A percentile compares a stretch with the other conserved stretches of the same genome.
Evolutionary conservation across 352 stramenopile species (phyloP).

Genomic region (Globisporangium viniferum): DNA sequence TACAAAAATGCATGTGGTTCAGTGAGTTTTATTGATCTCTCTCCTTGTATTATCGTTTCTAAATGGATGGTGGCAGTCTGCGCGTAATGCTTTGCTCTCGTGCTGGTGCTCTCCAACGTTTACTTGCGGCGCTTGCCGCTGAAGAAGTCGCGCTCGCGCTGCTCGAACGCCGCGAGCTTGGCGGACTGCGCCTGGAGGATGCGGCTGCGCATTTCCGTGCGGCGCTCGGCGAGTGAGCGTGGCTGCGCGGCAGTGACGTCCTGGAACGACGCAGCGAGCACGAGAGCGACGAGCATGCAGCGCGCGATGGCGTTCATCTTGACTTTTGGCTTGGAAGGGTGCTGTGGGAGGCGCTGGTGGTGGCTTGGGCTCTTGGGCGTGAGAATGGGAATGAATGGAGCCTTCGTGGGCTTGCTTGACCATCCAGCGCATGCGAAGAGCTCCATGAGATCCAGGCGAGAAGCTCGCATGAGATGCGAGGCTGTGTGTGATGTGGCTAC

Average conservation of each 20-base stretch:
- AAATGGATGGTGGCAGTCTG: too few relatives aligned
- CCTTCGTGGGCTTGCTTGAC: not conserved
- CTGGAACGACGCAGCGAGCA: conserved; percentile 12
- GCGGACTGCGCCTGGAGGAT: conserved; percentile 20
- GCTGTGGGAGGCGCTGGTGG: not conserved
- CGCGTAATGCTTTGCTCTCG: too few relatives aligned
- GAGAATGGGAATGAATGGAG: conserved; percentile 9
- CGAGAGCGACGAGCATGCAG: conserved; percentile 15
- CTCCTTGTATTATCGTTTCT: too few relatives aligned
- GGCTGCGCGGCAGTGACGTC: conserved; percentile 9
- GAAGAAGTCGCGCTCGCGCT: conserved; percentile 24
- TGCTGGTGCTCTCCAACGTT: not conserved
- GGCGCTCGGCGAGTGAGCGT: conserved; percentile 21
- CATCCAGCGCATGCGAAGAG: not conserved
- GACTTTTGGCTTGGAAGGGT: not conserved
- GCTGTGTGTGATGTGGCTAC: not conserved
- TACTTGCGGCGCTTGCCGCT: conserved; percentile 22
- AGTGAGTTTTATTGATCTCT: too few relatives aligned
- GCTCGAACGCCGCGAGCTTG: conserved; percentile 21
- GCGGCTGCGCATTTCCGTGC: conserved; percentile 18
- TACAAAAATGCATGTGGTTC: too few relatives aligned
- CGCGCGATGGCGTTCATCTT: conserved; percentile 16
- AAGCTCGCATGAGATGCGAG: not conserved
- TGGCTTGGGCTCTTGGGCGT: conserved; percentile 1
- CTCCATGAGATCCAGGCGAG: not conserved